Base-by-base conservation (phyloP, 2,329 filamentous ascomycete species). In the Aspergillus texensis region DNA sequence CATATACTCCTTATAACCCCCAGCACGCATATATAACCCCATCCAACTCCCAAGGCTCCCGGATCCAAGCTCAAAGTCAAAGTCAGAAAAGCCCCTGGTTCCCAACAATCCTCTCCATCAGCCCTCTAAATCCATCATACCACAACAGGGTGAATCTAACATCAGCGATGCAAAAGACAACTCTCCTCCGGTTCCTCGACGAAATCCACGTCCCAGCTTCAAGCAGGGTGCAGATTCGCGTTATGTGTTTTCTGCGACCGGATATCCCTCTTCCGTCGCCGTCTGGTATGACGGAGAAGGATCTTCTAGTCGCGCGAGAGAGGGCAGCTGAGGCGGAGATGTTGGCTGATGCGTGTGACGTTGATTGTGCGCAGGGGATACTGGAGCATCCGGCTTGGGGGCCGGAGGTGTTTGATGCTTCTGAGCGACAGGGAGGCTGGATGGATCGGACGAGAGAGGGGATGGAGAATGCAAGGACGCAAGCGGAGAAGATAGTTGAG, bases 201-300 rank as follows among this genome's bases (percentile, higher is more conserved):
- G 72, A 77, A 0, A 50, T 69, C 34, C 16, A 14, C 2, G 19
- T 59, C 36, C 63, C 63, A 4, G 16, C 57, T 1, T 67, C 67
- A 21, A 57, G 26, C 5, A 82, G 85, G 41, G 71, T 91, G 2
- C 81, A 85, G 32, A 71, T 90, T 6, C 73, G 88, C 1, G 71
- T 90, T 4, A 86, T 91, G 85, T 88, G 86, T 0, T 88, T 85
- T 41, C 71, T 91, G 2, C 84, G 84, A 32, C 76, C 80, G 0
- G 70, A 72, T 3, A 64, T 73, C 6, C 57, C 63, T 2, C 63
- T 46, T 4, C 61, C 64, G 3, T 9, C 32, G 8, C 57, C 16
- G 26, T 56, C 4, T 60, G 57, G 8, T 54, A 62, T 2, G 62
- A 65, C 46, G 3, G 58, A 54, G 19, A 16, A 26, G 4, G 56